phyloP scores from a whole-genome alignment of 2,329 filamentous ascomycete species.

The Fusarium setosum region DNA sequence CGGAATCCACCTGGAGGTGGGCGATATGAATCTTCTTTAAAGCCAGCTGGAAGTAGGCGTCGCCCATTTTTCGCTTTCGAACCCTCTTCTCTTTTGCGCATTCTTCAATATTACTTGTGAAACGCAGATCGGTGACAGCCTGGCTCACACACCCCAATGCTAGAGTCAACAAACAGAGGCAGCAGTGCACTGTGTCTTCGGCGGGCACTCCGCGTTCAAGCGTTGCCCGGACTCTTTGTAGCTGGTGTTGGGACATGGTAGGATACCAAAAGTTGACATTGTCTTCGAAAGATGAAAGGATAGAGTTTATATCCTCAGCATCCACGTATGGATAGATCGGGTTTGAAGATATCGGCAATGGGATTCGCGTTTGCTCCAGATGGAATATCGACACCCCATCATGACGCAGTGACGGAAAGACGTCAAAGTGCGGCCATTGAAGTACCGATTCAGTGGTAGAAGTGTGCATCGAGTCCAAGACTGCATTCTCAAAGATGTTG shows the following conservation, averaged over 20 bases:
- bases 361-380: conserved; percentile 56
- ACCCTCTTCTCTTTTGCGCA: conserved; percentile 46
- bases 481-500: conserved; percentile 56
- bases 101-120: conserved; percentile 18
- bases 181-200: conserved; percentile 52
- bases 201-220: conserved; percentile 49
- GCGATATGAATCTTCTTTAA: conserved; percentile 58
- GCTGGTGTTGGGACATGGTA: conserved; percentile 55
- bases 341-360: conserved; percentile 48
- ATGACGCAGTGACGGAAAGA: conserved; percentile 55
- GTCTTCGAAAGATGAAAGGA: conserved; percentile 57
- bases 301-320: conserved; percentile 53
- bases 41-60: conserved; percentile 59
- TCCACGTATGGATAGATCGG: conserved; percentile 56
- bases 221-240: conserved; percentile 46
- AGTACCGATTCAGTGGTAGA: conserved; percentile 63
- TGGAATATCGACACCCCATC: conserved; percentile 59
- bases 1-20: conserved; percentile 58
- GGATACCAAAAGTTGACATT: conserved; percentile 66
- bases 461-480: conserved; percentile 61
- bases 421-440: conserved; percentile 62
- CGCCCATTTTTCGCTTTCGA: conserved; percentile 50
- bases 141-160: conserved; percentile 60
- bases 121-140: conserved; percentile 47
- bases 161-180: conserved; percentile 58